phyloP scores from a whole-genome alignment of 495 filamentous ascomycete species.

The Neohortaea acidophila region DNA sequence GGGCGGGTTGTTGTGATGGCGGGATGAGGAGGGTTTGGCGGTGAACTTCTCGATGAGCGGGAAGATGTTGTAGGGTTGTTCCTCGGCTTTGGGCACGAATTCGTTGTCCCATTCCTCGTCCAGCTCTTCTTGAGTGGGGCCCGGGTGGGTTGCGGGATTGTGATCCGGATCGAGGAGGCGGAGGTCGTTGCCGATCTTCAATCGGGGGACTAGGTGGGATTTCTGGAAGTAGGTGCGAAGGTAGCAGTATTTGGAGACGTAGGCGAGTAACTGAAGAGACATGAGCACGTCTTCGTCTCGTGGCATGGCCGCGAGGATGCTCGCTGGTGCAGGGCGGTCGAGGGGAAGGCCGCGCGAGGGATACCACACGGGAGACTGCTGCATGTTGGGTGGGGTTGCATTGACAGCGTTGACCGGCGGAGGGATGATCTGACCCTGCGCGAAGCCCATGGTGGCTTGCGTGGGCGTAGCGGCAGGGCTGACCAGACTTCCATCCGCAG shows the following conservation, averaged over 20 bases:
- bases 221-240: conserved; percentile 87
- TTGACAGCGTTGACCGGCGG: conserved; percentile 49
- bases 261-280: conserved; percentile 93
- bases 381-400: conserved; percentile 49
- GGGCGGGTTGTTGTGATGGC: conserved; percentile 35
- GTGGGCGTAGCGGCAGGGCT: conserved; percentile 31
- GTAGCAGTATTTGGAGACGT: conserved; percentile 97
- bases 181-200: conserved; percentile 78
- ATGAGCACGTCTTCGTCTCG: conserved; percentile 94
- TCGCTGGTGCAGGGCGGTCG: conserved; percentile 9
- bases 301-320: conserved; percentile 67
- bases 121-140: conserved; percentile 39
- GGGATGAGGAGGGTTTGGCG: conserved; percentile 41
- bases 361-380: conserved; percentile 41
- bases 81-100: conserved; percentile 29
- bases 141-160: conserved; percentile 25
- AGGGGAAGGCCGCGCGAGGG: conserved; percentile 54
- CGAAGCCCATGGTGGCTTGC: conserved; percentile 35
- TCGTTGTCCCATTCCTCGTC: conserved; percentile 93
- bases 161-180: conserved; percentile 56
- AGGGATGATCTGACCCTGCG: conserved; percentile 58
- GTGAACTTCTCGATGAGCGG: conserved; percentile 97
- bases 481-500: conserved; percentile 75
- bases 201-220: conserved; percentile 80
- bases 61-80: conserved; percentile 60